Evolutionary conservation across 2,329 filamentous ascomycete species (phyloP), one percentile per base, ranked within the genome.

Genomic region (Epichloe sp.): DNA sequence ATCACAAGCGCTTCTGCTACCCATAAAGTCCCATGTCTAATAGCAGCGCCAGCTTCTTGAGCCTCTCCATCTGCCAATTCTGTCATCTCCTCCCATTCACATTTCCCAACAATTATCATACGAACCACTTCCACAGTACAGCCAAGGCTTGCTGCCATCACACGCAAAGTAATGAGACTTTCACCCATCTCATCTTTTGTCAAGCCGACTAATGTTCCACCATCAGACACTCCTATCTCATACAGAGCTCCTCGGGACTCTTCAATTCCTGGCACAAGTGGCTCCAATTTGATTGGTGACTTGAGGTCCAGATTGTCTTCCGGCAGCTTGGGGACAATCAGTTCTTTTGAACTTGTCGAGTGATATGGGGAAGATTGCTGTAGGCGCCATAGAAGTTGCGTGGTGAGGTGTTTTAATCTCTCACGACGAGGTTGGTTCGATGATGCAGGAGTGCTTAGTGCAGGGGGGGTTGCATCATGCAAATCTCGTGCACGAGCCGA

Each of bases 311-410:
- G 63, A n/a, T 62, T 69, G 38, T 78, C 75, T 50, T 90, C 82
- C 0, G 88, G 87, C 3, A 95, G 69, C 53, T 81, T 78, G 0
- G 89, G 89, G 26, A 95, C 70, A 10, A 89, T 79, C 15, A 88
- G 73, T 52, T 88, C 83, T 31, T 81, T 82, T 4, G 84, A 84
- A 23, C 86, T 86, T 7, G 86, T 86, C 2, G 86, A 82, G 68
- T 96, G 90, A 64, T 94, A 88, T 0, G 89, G 88, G 8, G 88
- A 95, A 1, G 91, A 96, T 65, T 98, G 93, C 63, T 97, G 90
- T 52, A 98, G 68, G 47, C 93, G 79, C 93, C 93, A 98, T 6
- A 98, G 72, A 23, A 98, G 74, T 66, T 98, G 93, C 0, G 93
- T 98, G 0, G 91, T 98, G 55, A 98, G 71, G 61, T 96, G 88